Conservation (phyloP, 176 grass and related monocot genomes). For the Eleusine indica region DNA sequence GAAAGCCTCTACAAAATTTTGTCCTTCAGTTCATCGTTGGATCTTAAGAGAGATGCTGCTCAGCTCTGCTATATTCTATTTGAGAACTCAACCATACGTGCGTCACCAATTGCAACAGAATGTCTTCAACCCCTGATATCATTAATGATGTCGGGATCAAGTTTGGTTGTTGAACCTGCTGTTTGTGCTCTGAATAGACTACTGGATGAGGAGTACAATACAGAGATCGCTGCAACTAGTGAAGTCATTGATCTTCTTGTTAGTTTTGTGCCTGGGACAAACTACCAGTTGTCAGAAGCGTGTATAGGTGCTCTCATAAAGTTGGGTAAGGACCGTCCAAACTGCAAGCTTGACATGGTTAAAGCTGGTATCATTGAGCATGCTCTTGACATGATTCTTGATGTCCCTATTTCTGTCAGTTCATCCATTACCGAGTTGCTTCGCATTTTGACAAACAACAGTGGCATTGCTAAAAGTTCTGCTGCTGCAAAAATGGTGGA, state of each 20-base stretch:
- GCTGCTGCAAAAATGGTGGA: conserved; percentile 92
- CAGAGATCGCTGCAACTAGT: conserved; percentile 76
- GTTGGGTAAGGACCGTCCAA: conserved; percentile 90
- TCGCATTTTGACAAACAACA: conserved; percentile 97
- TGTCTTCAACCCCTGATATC: conserved; percentile 84
- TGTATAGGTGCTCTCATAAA: conserved; percentile 91
- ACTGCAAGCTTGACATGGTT: conserved; percentile 97
- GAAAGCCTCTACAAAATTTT: conserved; percentile 93
- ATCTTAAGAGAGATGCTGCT: conserved; percentile 94
- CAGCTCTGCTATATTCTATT: conserved; percentile 93
- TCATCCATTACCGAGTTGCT: conserved; percentile 89
- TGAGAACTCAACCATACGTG: conserved; percentile 72
- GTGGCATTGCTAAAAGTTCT: conserved; percentile 93
- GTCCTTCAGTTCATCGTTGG: conserved; percentile 66
- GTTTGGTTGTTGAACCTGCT: conserved; percentile 64
- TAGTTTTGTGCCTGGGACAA: conserved; percentile 71
- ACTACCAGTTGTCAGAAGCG: conserved; percentile 73
- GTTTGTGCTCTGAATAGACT: conserved; percentile 81
- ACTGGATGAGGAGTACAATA: conserved; percentile 85
- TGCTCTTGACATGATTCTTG: conserved; percentile 92
- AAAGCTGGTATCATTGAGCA: conserved; percentile 94
- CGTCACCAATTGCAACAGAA: conserved; percentile 71
- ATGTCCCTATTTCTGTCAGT: conserved; percentile 80
- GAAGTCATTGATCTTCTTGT: conserved; percentile 88
- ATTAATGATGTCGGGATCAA: conserved; percentile 70